Base-by-base conservation (phyloP, 2,329 filamentous ascomycete species). In the Talaromyces sp. region DNA sequence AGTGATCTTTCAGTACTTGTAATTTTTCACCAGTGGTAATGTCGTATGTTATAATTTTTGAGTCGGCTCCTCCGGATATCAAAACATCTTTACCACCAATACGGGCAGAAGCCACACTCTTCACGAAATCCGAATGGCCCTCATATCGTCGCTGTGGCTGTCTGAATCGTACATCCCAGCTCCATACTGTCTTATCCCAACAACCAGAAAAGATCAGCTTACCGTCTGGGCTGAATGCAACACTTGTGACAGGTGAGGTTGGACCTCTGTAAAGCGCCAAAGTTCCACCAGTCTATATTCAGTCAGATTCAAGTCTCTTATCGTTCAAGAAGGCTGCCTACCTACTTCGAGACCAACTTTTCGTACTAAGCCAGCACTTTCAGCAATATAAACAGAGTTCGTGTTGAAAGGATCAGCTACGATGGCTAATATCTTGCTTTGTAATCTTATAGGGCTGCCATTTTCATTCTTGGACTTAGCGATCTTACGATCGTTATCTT, bases 111-210 rank as follows among this genome's bases (percentile, higher is more conserved):
- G 89, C 77, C 2, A 98, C 79, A 3, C 89, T 83, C 77, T 97
- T 97, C 69, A 99, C 90, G 72, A 99, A 99, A 77, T 99, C 95
- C 1, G 84, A 82, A 75, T 98, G 93, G 4, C 92, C 92, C 63
- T 84, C 83, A 68, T 88, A 92, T 66, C 82, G 87, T 65, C 79
- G 82, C n/a, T 79, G 80, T 1, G 80, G 77, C 33, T 80, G 74
- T 48, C 80, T 81, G 3, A 85, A 85, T 18, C 82, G 79, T 35
- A 88, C 79, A 69, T 90, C 83, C 90, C 92, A 97, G 35, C 89
- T 90, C 88, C 92, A 96, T 63, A 98, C 84, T 21, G 86, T 84
- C 78, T 96, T 96, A 78, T 99, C 93, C 95, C 95, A 99, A 64
- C 88, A 95, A 37, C 93, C 93, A 25, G 92, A 92, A 75, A 92